Evolutionary conservation across 2,329 filamentous ascomycete species (phyloP).

Genomic region (Neonectria punicea): DNA sequence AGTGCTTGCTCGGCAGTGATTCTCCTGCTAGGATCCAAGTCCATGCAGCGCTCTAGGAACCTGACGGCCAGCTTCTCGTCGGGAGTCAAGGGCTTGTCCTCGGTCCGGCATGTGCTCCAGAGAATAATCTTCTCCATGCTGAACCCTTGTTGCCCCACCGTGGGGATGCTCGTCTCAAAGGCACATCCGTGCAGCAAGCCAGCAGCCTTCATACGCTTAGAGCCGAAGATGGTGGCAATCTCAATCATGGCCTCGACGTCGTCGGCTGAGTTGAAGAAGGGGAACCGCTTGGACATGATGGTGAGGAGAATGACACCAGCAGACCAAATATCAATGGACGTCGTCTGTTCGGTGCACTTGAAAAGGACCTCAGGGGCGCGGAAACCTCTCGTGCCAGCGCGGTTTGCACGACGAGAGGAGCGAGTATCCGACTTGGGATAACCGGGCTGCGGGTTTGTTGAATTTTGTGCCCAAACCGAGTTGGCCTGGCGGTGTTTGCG

Average conservation of each 20-base stretch:
- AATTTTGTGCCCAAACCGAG: conserved; percentile 67
- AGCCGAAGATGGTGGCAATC: conserved; percentile 94
- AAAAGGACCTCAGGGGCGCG: conserved; percentile 95
- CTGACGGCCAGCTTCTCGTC: conserved; percentile 79
- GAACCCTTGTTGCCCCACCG: conserved; percentile 86
- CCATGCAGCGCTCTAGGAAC: conserved; percentile 78
- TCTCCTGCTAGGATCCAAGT: conserved; percentile 77
- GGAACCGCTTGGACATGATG: conserved; percentile 89
- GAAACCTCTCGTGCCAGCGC: conserved; percentile 94
- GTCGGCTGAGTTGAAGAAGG: conserved; percentile 99
- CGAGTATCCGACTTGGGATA: conserved; percentile 93
- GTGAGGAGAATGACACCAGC: conserved; percentile 98
- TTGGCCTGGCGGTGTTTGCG: conserved; percentile 69
- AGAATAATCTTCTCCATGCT: conserved; percentile 92
- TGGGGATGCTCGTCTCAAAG: conserved; percentile 93
- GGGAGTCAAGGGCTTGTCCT: conserved; percentile 64
- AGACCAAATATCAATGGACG: conserved; percentile 96
- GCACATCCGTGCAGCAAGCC: conserved; percentile 89
- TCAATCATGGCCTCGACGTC: conserved; percentile 98
- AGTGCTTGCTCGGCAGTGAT: conserved; percentile 82
- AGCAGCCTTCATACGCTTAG: conserved; percentile 82
- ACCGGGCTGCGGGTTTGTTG: conserved; percentile 65
- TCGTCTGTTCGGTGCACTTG: conserved; percentile 95
- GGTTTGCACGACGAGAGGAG: conserved; percentile 88
- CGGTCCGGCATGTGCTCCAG: conserved; percentile 87